These are phyloP conservation scores for Favolaschia claudopus DNA, from an alignment of 768 basidiomycete species.

Conservation along the genomic window DNA sequence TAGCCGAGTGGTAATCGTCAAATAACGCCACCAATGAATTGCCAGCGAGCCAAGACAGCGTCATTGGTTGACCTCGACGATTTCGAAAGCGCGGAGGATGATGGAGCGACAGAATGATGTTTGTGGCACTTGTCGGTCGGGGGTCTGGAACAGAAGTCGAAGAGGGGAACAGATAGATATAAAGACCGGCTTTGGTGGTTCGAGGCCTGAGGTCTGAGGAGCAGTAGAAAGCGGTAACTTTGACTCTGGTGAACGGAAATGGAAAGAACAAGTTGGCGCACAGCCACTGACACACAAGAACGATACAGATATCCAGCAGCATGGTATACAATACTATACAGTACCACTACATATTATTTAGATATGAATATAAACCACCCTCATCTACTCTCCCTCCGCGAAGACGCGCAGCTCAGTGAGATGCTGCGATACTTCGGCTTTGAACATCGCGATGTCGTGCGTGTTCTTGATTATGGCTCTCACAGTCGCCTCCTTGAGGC, in stretches of 20 bases:
- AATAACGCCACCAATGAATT: slow-evolving; percentile 1
- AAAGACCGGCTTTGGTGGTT: too few relatives aligned
- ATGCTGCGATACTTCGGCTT: slow-evolving; percentile 77
- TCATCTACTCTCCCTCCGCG: slow-evolving; percentile 54
- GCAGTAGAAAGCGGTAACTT: too few relatives aligned
- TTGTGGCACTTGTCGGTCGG: too few relatives aligned
- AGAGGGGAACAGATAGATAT: too few relatives aligned
- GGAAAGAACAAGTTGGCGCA: too few relatives aligned
- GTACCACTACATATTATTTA: slow-evolving; percentile 5
- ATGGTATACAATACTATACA: background rate
- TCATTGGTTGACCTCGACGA: slow-evolving; percentile 1
- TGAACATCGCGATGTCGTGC: slow-evolving; percentile 84
- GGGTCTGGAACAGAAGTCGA: too few relatives aligned
- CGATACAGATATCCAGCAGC: background rate
- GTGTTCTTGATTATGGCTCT: slow-evolving; percentile 85
- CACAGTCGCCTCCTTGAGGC: slow-evolving; percentile 80
- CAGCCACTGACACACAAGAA: background rate
- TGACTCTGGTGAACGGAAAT: too few relatives aligned
- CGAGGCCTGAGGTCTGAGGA: too few relatives aligned
- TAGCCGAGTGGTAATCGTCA: slow-evolving; percentile 6
- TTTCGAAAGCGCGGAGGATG: too few relatives aligned
- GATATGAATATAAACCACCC: background rate
- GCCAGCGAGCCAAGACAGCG: background rate
- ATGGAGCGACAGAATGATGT: too few relatives aligned
- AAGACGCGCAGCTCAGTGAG: slow-evolving; percentile 74